Evolutionary conservation across 257 asterid species (phyloP), one percentile per base, ranked within the genome.

Genomic region (Capsicum baccatum): DNA sequence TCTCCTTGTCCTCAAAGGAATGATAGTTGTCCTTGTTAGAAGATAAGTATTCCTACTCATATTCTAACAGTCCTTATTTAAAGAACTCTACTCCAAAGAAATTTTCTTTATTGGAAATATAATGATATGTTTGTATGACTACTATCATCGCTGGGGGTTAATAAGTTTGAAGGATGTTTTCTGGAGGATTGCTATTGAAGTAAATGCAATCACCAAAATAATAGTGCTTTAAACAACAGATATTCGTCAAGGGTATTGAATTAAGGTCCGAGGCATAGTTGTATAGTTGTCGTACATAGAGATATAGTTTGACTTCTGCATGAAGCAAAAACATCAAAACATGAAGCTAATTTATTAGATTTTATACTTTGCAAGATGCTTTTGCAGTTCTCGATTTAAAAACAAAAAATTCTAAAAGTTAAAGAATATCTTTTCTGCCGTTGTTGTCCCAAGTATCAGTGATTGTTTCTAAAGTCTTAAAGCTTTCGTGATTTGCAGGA

Each of bases 401-500:
- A 66, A 33, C n/a, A 6, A 11, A 19, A 9, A 9, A 4, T 66
- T 66, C 37, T 64, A 21, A 26, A 21, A 64, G 15, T 5, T 26
- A 33, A 39, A 66, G n/a, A 14, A 66, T 66, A 12, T 33, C 47
- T 66, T 47, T 47, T 66, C 44, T 66, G 47, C 48, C 13, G 48
- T 66, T 35, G 48, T 26, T 39, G 78, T 78, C 47, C 47, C 16
- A 11, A 78, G 33, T n/a, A 78, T 78, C 82, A 26, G 66, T 33
- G 62, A 33, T 73, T 50, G 62, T 33, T 21, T 58, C 58, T 81
- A 48, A 81, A 81, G 63, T 63, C 14, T 81, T 15, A 81, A 44
- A 81, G n/a, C 33, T 35, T 63, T 62, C 37, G 7, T 81, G 58
- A 71, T 47, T 47, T 87, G 83, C 91, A 94, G 98, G 90, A 85